phyloP scores from a whole-genome alignment of 805 yeast genomes.

The Saturnispora kantuleensis region DNA sequence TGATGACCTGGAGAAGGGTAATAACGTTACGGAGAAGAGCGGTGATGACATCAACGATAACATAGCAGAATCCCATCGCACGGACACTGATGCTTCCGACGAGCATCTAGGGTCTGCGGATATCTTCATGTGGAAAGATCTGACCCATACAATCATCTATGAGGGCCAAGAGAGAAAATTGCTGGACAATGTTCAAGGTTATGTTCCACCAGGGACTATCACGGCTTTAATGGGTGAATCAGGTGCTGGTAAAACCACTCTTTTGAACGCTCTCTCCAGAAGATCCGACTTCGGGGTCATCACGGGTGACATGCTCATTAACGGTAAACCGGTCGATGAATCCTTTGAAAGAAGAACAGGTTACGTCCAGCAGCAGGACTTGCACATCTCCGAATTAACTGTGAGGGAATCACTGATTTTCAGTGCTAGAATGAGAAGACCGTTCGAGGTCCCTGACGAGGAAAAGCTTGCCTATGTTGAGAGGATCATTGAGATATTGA shows the following conservation, averaged over 20 bases:
- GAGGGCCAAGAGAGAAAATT: slow-evolving; percentile 31
- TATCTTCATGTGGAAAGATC: slow-evolving; percentile 53
- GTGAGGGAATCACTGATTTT: slow-evolving; percentile 42
- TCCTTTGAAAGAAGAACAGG: slow-evolving; percentile 47
- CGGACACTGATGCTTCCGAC: slow-evolving; percentile 8
- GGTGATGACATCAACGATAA: slow-evolving; percentile 3
- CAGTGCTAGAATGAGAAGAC: slow-evolving; percentile 41
- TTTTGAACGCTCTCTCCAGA: slow-evolving; percentile 43
- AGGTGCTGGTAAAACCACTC: slow-evolving; percentile 56
- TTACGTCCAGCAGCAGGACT: slow-evolving; percentile 48
- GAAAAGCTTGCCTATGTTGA: slow-evolving; percentile 38
- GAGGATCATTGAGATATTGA: slow-evolving; percentile 29
- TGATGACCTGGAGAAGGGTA: slow-evolving; percentile 32
- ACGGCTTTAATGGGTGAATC: slow-evolving; percentile 59
- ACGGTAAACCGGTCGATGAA: slow-evolving; percentile 37
- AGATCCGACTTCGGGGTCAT: slow-evolving; percentile 43
- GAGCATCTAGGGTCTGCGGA: slow-evolving; percentile 33
- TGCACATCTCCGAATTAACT: slow-evolving; percentile 40
- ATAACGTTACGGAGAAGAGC: neutral
- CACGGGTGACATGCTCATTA: slow-evolving; percentile 47
- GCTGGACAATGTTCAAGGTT: slow-evolving; percentile 36
- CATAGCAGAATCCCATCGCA: slow-evolving; percentile 2
- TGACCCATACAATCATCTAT: slow-evolving; percentile 46
- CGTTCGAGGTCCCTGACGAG: slow-evolving; percentile 29
- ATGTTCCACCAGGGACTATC: slow-evolving; percentile 42